phyloP scores from a whole-genome alignment of 2,329 filamentous ascomycete genomes.

The Epichloe sylvatica region DNA sequence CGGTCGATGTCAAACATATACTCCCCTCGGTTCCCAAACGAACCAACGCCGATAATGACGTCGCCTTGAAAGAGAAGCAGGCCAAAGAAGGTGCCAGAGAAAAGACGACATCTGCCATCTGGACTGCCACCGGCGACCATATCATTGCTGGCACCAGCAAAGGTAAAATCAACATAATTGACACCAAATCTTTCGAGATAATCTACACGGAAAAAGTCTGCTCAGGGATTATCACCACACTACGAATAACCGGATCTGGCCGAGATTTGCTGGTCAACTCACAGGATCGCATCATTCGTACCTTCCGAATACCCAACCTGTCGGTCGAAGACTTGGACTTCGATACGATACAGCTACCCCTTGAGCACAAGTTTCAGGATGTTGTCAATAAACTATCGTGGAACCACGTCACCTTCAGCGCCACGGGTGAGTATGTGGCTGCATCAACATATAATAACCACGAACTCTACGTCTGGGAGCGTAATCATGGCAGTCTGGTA shows the following conservation, averaged over 20 bases:
- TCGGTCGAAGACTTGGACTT: slow-evolving; percentile 56
- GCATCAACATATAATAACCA: slow-evolving; percentile 97
- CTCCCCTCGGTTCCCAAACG: slow-evolving; percentile 70
- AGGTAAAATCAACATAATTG: slow-evolving; percentile 91
- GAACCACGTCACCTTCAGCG: slow-evolving; percentile 95
- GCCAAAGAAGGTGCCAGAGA: slow-evolving; percentile 87
- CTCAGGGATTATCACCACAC: slow-evolving; percentile 72
- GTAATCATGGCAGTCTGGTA: slow-evolving; percentile 80
- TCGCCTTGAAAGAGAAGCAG: slow-evolving; percentile 64
- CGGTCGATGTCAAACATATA: slow-evolving; percentile 57
- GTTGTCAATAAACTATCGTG: slow-evolving; percentile 88
- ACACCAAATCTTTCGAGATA: slow-evolving; percentile 63
- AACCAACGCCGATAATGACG: slow-evolving; percentile 53
- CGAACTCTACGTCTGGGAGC: slow-evolving; percentile 96
- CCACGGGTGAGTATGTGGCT: slow-evolving; percentile 87
- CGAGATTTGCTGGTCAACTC: slow-evolving; percentile 83
- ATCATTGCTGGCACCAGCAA: slow-evolving; percentile 90
- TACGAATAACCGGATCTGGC: slow-evolving; percentile 70
- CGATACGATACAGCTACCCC: slow-evolving; percentile 73
- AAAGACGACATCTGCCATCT: slow-evolving; percentile 84
- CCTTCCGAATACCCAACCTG: slow-evolving; percentile 74
- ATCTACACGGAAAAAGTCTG: slow-evolving; percentile 86
- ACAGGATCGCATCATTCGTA: slow-evolving; percentile 87
- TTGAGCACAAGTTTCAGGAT: slow-evolving; percentile 97
- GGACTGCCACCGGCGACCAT: slow-evolving; percentile 72